phyloP scores from a whole-genome alignment of 352 stramenopile genomes.

The Globisporangium viniferum region DNA sequence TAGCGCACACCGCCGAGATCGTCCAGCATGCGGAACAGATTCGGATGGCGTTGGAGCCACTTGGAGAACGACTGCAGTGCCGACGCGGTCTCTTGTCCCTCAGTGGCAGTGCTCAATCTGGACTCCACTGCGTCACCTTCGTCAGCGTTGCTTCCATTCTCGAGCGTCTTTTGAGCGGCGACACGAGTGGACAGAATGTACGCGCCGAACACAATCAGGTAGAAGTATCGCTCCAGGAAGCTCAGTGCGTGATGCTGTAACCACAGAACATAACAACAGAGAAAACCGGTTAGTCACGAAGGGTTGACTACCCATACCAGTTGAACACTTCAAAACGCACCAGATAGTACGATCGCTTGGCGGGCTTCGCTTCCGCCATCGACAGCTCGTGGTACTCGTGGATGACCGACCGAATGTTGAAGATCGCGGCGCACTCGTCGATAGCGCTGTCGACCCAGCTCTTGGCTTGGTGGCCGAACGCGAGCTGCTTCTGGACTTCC shows the following conservation, averaged over 20 bases:
- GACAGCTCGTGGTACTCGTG: constrained; percentile 77
- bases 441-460: constrained; percentile 73
- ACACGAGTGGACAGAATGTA: constrained; percentile 56
- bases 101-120: constrained; percentile 13
- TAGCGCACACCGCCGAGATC: constrained; percentile 78
- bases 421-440: constrained; percentile 63
- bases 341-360: constrained; percentile 78
- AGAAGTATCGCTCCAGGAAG: constrained; percentile 87
- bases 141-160: constrained; percentile 7
- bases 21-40: constrained; percentile 72
- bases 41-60: constrained; percentile 73
- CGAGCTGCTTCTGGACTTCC: constrained; percentile 54
- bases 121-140: constrained; percentile 19
- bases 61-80: constrained; percentile 65
- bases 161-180: constrained; percentile 15
- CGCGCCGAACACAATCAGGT: constrained; percentile 83
- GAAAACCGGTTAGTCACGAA: neutral
- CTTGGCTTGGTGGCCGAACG: constrained; percentile 57
- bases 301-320: neutral
- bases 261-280: neutral
- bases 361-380: constrained; percentile 67
- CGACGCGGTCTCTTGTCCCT: constrained; percentile 20
- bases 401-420: constrained; percentile 81
- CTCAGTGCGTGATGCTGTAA: constrained; percentile 76
- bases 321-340: constrained; percentile 18